Conservation (phyloP, 2,329 filamentous ascomycete genomes). For the Clarireedia homoeocarpa region DNA sequence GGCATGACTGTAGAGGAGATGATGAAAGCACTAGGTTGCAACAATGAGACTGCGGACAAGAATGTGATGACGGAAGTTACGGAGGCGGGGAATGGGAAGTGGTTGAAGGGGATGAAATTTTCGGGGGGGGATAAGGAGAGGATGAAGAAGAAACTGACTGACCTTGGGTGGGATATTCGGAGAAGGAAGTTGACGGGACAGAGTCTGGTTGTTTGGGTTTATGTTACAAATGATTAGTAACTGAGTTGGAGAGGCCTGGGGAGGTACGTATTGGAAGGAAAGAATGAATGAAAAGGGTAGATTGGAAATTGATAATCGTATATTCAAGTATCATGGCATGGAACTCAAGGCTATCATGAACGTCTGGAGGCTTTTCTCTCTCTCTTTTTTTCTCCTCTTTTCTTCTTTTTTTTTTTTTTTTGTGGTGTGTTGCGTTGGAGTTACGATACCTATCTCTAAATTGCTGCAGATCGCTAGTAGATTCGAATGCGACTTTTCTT, state of each 20-base stretch:
- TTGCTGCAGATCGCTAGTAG: too few relatives aligned
- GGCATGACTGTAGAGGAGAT: constrained; percentile 47
- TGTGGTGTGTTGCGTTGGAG: too few relatives aligned
- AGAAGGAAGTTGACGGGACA: constrained; percentile 36
- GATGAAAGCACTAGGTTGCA: constrained; percentile 50
- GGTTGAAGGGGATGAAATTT: constrained; percentile 49
- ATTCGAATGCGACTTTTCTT: too few relatives aligned
- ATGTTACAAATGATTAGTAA: constrained; percentile 42
- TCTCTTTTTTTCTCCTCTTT: too few relatives aligned
- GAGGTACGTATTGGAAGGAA: background rate
- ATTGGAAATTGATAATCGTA: too few relatives aligned
- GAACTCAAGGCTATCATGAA: too few relatives aligned
- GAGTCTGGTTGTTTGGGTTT: constrained; percentile 52
- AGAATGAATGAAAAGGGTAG: too few relatives aligned
- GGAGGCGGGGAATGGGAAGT: constrained; percentile 47
- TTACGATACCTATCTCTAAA: too few relatives aligned
- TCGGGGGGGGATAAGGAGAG: constrained; percentile 40
- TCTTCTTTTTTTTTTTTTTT: too few relatives aligned
- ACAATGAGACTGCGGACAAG: constrained; percentile 41
- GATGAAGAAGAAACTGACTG: constrained; percentile 42
- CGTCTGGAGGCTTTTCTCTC: too few relatives aligned
- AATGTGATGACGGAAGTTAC: constrained; percentile 51
- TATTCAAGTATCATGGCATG: too few relatives aligned
- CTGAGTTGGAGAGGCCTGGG: background rate
- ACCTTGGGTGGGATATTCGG: constrained; percentile 51